Evolutionary conservation across 139 green algal species (phyloP), one percentile per base, ranked within the genome.

Genomic region (Chlorella vulgaris): DNA sequence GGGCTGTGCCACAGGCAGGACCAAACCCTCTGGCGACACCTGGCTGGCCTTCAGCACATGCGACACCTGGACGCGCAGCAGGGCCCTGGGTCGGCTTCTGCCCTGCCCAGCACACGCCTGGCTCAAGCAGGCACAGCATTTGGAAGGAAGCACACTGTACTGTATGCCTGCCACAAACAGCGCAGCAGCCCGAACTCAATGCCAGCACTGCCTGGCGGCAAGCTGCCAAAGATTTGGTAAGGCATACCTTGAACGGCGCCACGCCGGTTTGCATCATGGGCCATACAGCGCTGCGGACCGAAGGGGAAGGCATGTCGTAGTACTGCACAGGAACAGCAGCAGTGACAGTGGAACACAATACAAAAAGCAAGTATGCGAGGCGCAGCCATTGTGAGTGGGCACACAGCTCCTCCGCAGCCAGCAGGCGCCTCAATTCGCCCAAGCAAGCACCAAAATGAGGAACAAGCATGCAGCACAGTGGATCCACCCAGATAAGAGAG

Each of bases 221-320:
- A 7, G 60, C 26, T 3, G 21, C 33, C 4, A 28, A 36, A 38
- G 60, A 13, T 2, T 15, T 24, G 47, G 47, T 10, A 55, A 15
- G 47, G 15, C 13, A 33, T 35, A 68, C 73, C 73, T 80, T 80
- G 73, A 80, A 80, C 1, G 53, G 53, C 10, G 53, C 51, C 7
- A 80, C 40, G 36, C 19, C 73, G 0, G 53, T 36, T 3, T 28
- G 51, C 73, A 80, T 80, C 24, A 69, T 33, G 2, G 38, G 73
- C 28, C 39, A 80, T 26, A 51, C 73, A 15, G 73, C 73, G 4
- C 26, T 36, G 3, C 73, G 33, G 29, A 80, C 35, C 36, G 53
- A 69, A 10, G 36, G 73, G 29, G 53, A 69, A 0, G 73, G 73
- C 24, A 68, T 80, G 73, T 80, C 73, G 36, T 80, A 80, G 22